These are phyloP conservation scores for Eucalyptus cloeziana DNA, from an alignment of 345 rosid species.

Conservation along the genomic window DNA sequence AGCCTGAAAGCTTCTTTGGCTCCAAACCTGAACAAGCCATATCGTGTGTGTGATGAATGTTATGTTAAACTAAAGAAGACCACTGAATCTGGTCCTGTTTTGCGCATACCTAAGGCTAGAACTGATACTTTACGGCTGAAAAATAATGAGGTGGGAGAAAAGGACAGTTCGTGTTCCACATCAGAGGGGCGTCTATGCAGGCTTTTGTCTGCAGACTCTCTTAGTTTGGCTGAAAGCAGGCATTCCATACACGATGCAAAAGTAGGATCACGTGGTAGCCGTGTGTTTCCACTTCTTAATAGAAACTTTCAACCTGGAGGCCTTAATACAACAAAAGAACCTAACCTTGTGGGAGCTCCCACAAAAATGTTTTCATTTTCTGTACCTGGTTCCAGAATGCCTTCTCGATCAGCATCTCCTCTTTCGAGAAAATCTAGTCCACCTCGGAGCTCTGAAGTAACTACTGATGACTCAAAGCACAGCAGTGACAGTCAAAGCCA, in stretches of 20 bases:
- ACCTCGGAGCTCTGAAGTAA: slow-evolving; percentile 23
- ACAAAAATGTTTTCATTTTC: slow-evolving; percentile 22
- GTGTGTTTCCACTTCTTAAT: slow-evolving; percentile 21
- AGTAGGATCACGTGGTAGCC: slow-evolving; percentile 12
- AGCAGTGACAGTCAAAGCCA: slow-evolving; percentile 29
- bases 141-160: slow-evolving; percentile 17
- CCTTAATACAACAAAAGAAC: slow-evolving; percentile 11
- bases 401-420: slow-evolving; percentile 28
- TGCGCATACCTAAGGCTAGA: slow-evolving; percentile 21
- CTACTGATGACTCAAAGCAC: slow-evolving; percentile 37
- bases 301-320: slow-evolving; percentile 19
- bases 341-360: slow-evolving; percentile 14
- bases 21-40: slow-evolving; percentile 68
- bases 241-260: slow-evolving; percentile 12
- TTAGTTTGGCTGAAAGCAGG: slow-evolving; percentile 24
- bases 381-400: slow-evolving; percentile 21
- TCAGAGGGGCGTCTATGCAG: slow-evolving; percentile 22
- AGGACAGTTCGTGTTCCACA: slow-evolving; percentile 20
- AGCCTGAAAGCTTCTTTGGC: slow-evolving; percentile 80
- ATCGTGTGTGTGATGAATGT: slow-evolving; percentile 85
- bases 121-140: slow-evolving; percentile 18
- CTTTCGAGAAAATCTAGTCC: slow-evolving; percentile 44
- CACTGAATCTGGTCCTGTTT: slow-evolving; percentile 20
- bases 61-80: slow-evolving; percentile 47
- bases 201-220: slow-evolving; percentile 36